phyloP scores from a whole-genome alignment of 495 filamentous ascomycete species.

The Trypethelium eluteriae region DNA sequence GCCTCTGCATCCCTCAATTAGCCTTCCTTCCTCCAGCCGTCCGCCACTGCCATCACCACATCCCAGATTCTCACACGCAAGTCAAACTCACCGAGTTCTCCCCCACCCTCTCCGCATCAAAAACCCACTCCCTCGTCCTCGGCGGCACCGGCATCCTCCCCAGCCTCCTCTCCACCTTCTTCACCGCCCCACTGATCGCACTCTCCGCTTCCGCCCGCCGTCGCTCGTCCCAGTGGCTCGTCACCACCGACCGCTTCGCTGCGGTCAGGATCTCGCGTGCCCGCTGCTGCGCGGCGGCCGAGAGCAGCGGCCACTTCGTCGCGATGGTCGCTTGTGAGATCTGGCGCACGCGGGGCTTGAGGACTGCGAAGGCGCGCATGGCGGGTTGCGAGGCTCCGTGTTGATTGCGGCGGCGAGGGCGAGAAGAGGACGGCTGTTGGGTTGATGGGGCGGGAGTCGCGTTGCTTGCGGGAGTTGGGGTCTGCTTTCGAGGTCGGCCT shows the following conservation, averaged over 20 bases:
- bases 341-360: conserved; percentile 45
- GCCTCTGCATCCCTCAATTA: conserved; percentile 32
- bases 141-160: conserved; percentile 56
- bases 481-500: background rate
- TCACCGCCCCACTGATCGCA: conserved; percentile 43
- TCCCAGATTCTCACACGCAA: background rate
- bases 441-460: background rate
- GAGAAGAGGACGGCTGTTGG: background rate
- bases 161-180: conserved; percentile 44
- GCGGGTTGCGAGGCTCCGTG: background rate
- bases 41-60: too few relatives aligned
- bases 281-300: conserved; percentile 45
- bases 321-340: conserved; percentile 51
- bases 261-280: conserved; percentile 47
- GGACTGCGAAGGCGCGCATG: conserved; percentile 8
- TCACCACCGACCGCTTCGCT: conserved; percentile 49
- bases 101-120: conserved; percentile 53
- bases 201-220: conserved; percentile 51
- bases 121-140: conserved; percentile 47
- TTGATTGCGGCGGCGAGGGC: background rate
- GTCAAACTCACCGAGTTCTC: conserved; percentile 44
- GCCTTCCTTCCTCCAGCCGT: background rate
- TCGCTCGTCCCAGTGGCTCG: conserved; percentile 47
- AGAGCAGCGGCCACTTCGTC: conserved; percentile 51
- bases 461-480: background rate